phyloP scores from a whole-genome alignment of 495 filamentous ascomycete genomes.

The Penicillium roqueforti region DNA sequence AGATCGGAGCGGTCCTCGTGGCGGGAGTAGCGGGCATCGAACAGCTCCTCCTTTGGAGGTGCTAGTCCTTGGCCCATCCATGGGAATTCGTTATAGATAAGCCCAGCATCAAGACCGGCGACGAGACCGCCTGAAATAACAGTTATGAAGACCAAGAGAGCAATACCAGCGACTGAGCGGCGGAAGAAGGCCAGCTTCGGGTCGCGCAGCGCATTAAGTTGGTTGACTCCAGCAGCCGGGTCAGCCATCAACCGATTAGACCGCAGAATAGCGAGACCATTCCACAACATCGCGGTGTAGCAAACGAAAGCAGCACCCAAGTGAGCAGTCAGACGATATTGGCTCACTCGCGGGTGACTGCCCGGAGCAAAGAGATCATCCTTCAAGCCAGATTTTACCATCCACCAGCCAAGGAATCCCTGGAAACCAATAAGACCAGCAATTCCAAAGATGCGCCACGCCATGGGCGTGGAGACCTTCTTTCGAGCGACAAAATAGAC shows the following conservation, averaged over 20 bases:
- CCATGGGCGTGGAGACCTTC: slow-evolving; percentile 74
- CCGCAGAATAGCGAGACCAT: slow-evolving; percentile 79
- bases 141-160: slow-evolving; percentile 76
- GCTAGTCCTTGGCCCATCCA: slow-evolving; percentile 82
- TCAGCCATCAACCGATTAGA: slow-evolving; percentile 63
- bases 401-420: slow-evolving; percentile 97
- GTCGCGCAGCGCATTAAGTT: slow-evolving; percentile 55
- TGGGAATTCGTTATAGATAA: slow-evolving; percentile 98
- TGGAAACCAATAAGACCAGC: slow-evolving; percentile 89
- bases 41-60: slow-evolving; percentile 78
- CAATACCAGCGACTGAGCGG: slow-evolving; percentile 65
- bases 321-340: slow-evolving; percentile 89
- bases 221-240: slow-evolving; percentile 50
- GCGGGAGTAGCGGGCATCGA: slow-evolving; percentile 80
- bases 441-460: slow-evolving; percentile 73
- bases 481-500: slow-evolving; percentile 82
- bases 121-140: slow-evolving; percentile 92
- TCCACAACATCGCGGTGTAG: slow-evolving; percentile 91
- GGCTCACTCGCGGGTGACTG: slow-evolving; percentile 83
- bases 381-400: slow-evolving; percentile 93
- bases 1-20: slow-evolving; percentile 70
- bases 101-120: slow-evolving; percentile 87
- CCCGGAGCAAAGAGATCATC: slow-evolving; percentile 93
- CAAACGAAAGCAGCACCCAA: slow-evolving; percentile 84
- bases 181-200: slow-evolving; percentile 70